Evolutionary conservation across 768 basidiomycete species (phyloP).

Genomic region (Rhodotorula sphaerocarpa): DNA sequence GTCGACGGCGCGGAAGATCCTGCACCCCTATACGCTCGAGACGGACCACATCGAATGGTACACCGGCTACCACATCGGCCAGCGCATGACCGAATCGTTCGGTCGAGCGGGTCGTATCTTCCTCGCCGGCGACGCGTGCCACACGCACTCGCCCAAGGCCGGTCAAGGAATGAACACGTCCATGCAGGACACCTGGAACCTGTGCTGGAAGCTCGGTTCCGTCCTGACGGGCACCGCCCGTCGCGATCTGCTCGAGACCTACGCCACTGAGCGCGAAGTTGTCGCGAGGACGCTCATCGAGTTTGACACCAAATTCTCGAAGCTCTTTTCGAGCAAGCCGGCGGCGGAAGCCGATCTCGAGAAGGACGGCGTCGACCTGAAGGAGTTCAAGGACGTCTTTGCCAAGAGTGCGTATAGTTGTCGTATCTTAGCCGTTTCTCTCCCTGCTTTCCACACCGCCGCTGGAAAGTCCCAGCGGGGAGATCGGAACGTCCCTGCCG

Average conservation of each 20-base stretch:
- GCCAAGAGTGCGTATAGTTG: not conserved
- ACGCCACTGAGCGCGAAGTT: constrained; percentile 52
- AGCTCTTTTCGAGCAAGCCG: constrained; percentile 63
- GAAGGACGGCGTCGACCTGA: constrained; percentile 32
- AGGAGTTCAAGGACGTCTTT: constrained; percentile 35
- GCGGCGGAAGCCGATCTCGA: constrained; percentile 44
- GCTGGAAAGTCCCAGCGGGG: no score
- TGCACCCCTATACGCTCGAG: constrained; percentile 51
- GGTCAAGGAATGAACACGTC: constrained; percentile 50
- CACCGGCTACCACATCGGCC: constrained; percentile 40
- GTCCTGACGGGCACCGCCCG: constrained; percentile 37
- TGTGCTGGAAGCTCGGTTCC: constrained; percentile 36
- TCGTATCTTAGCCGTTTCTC: not conserved
- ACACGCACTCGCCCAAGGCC: constrained; percentile 42
- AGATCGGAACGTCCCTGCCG: no score
- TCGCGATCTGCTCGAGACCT: constrained; percentile 34
- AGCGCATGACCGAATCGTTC: constrained; percentile 61
- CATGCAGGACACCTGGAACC: constrained; percentile 38
- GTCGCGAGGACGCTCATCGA: constrained; percentile 61
- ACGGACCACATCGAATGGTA: constrained; percentile 35
- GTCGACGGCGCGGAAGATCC: constrained; percentile 52
- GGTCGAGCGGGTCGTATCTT: constrained; percentile 60
- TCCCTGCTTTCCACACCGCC: no score
- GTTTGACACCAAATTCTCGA: constrained; percentile 57
- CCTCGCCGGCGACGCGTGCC: constrained; percentile 55